A percentile compares a stretch with the other conserved stretches of the same genome.
Conservation (phyloP, 306 rosid species). For the Cucumis melo region DNA sequence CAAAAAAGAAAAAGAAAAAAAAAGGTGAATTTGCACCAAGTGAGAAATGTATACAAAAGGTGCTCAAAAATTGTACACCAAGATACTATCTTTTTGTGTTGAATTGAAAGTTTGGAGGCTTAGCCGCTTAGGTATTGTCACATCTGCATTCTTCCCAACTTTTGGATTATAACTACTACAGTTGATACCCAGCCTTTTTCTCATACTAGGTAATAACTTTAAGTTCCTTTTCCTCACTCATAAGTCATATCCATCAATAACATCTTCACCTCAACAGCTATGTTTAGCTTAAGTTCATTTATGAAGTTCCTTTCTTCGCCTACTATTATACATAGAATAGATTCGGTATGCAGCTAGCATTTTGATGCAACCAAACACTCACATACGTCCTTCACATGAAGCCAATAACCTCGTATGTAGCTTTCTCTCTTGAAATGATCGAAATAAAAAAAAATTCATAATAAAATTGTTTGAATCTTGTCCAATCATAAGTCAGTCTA, state of each 20-base stretch:
- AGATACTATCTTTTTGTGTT: background rate
- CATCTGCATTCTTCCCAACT: background rate
- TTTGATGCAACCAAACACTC: no score
- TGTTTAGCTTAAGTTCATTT: background rate
- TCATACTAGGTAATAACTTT: background rate
- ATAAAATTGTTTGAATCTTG: background rate
- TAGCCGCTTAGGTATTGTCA: background rate
- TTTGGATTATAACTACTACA: background rate
- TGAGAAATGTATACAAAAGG: no score
- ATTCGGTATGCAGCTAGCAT: no score
- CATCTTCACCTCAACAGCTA: background rate
- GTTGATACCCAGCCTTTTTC: background rate
- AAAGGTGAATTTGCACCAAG: no score
- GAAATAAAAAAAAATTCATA: background rate
- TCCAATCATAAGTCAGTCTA: background rate
- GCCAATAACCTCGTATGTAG: background rate
- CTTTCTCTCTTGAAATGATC: background rate
- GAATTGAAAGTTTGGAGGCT: background rate
- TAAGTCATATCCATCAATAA: background rate
- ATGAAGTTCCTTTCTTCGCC: no score
- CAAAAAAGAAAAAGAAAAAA: no score
- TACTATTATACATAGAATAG: no score
- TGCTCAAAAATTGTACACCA: no score
- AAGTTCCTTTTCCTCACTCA: background rate
- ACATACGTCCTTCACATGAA: background rate